A percentile compares a stretch with the other conserved stretches of the same genome.
phyloP scores from a whole-genome alignment of 495 filamentous ascomycete species.

The Hypoxylon rickii region DNA sequence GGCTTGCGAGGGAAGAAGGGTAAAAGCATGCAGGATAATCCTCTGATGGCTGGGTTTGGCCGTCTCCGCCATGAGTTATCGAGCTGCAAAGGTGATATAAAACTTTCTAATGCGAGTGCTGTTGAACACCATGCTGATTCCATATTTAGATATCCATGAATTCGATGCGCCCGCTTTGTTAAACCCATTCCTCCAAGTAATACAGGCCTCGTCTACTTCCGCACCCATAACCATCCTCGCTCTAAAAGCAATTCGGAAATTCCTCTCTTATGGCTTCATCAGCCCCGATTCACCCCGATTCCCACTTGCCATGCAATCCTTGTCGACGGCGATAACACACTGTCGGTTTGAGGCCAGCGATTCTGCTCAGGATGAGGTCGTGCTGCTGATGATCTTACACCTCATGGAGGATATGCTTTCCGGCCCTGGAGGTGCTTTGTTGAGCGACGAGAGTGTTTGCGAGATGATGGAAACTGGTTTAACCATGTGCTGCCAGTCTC shows the following conservation, averaged over 20 bases:
- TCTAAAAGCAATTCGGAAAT: conserved; percentile 93
- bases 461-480: conserved; percentile 99
- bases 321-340: conserved; percentile 94
- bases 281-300: conserved; percentile 80
- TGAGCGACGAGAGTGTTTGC: conserved; percentile 96
- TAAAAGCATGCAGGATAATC: conserved; percentile 98
- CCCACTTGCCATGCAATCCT: conserved; percentile 86
- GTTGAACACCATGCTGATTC: conserved; percentile 12
- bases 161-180: conserved; percentile 91
- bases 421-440: conserved; percentile 84
- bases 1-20: conserved; percentile 94
- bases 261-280: conserved; percentile 94
- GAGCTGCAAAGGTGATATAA: conserved; percentile 73
- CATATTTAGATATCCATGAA: conserved; percentile 70
- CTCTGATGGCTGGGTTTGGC: conserved; percentile 93
- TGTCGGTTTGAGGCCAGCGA: conserved; percentile 97
- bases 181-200: conserved; percentile 95
- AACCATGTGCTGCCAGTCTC: conserved; percentile 94
- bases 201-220: conserved; percentile 94
- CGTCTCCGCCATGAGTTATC: conserved; percentile 86
- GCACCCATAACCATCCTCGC: conserved; percentile 95
- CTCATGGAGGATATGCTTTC: conserved; percentile 98
- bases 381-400: conserved; percentile 89
- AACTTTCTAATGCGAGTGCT: not conserved
- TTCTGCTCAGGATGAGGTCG: conserved; percentile 91